Evolutionary conservation across 257 asterid genomes (phyloP).

Genomic region (Nicotiana knightiana): DNA sequence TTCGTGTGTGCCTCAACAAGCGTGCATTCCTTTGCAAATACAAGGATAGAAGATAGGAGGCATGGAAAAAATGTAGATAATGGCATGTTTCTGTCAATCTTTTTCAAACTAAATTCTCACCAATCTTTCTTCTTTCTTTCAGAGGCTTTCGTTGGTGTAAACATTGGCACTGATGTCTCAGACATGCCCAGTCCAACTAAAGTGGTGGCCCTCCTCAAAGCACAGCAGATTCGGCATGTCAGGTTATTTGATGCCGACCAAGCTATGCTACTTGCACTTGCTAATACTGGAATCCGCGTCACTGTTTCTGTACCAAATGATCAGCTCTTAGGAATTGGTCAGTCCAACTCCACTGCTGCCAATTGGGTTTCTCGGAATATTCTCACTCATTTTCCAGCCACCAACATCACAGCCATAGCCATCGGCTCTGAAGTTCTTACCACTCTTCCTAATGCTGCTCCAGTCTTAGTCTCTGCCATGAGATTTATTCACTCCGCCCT

Average conservation of each 20-base stretch:
- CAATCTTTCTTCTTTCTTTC: constrained; percentile 3
- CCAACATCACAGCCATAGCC: constrained; percentile 75
- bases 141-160: constrained; percentile 80
- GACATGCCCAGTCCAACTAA: constrained; percentile 85
- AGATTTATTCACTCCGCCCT: constrained; percentile 75
- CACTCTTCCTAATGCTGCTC: constrained; percentile 74
- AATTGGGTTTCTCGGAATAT: constrained; percentile 84
- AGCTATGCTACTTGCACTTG: constrained; percentile 71
- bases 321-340: constrained; percentile 76
- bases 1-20: constrained; percentile 31
- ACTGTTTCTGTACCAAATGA: constrained; percentile 79
- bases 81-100: no score
- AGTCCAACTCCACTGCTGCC: constrained; percentile 77
- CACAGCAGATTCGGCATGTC: constrained; percentile 76
- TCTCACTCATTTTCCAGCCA: constrained; percentile 66
- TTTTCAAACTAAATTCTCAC: neutral
- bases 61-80: no score
- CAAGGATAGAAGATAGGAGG: neutral
- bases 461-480: constrained; percentile 70
- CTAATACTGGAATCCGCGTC: constrained; percentile 66
- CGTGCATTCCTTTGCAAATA: constrained; percentile 10
- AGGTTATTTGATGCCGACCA: constrained; percentile 63
- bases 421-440: constrained; percentile 84
- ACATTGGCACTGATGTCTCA: constrained; percentile 71
- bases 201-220: constrained; percentile 74